phyloP scores from a whole-genome alignment of 1,139 yeast species.

The Zhuliangozyma parablackwelliae region DNA sequence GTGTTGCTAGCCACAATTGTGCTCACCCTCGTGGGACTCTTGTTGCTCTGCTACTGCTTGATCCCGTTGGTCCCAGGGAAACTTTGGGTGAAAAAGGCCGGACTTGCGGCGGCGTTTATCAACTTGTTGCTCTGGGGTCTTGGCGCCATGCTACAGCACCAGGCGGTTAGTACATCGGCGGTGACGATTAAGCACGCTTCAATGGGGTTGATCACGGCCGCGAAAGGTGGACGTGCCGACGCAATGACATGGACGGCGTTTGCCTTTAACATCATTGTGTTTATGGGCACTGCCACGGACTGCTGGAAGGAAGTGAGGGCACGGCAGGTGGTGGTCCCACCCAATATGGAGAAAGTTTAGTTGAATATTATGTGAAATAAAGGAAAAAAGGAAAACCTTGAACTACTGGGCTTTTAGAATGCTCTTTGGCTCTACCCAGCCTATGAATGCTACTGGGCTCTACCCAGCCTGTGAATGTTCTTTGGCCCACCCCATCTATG shows the following conservation, averaged over 20 bases:
- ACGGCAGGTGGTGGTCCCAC: neutral
- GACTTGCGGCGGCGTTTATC: slow-evolving; percentile 31
- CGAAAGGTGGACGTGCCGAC: slow-evolving; percentile 51
- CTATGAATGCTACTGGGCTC: too few relatives aligned
- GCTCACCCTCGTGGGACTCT: slow-evolving; percentile 37
- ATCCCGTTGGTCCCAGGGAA: slow-evolving; percentile 51
- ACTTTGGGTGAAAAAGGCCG: slow-evolving; percentile 22
- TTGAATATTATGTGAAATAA: too few relatives aligned
- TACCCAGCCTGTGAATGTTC: too few relatives aligned
- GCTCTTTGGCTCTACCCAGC: too few relatives aligned
- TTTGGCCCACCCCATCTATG: too few relatives aligned
- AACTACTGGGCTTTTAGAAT: too few relatives aligned
- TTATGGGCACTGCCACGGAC: slow-evolving; percentile 15
- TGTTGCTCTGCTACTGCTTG: slow-evolving; percentile 37
- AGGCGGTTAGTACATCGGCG: slow-evolving; percentile 48
- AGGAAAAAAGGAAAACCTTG: too few relatives aligned
- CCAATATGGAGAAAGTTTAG: too few relatives aligned
- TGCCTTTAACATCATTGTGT: slow-evolving; percentile 32
- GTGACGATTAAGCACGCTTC: slow-evolving; percentile 48
- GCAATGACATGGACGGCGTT: slow-evolving; percentile 63
- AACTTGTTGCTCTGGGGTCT: slow-evolving; percentile 57
- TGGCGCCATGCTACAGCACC: slow-evolving; percentile 66
- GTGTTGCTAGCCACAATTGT: slow-evolving; percentile 48
- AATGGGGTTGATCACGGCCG: slow-evolving; percentile 42
- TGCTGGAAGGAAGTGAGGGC: slow-evolving; percentile 7